Conservation (phyloP, 2,329 filamentous ascomycete genomes). For the Fusarium bactridioides region DNA sequence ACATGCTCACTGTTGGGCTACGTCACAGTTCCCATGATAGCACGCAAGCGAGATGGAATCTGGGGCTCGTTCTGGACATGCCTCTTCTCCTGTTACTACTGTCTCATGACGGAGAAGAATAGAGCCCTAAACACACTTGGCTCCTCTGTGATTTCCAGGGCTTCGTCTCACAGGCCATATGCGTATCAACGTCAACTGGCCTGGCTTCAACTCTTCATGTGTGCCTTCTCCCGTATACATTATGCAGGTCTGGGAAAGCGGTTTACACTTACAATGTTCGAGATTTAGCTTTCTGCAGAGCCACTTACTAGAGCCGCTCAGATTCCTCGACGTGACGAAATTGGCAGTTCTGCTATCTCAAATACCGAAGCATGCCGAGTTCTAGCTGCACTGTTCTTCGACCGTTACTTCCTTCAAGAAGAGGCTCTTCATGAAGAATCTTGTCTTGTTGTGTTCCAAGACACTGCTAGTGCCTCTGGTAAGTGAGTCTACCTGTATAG, state of each 20-base stretch:
- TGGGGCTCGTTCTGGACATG: not conserved
- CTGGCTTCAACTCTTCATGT: not conserved
- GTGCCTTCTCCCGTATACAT: not conserved
- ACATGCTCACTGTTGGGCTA: not conserved
- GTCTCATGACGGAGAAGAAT: too few species aligned
- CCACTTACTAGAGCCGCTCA: not conserved
- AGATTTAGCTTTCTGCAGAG: not conserved
- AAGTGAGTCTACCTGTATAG: too few species aligned
- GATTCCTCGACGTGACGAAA: not conserved
- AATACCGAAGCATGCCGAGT: not conserved
- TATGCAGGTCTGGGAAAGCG: not conserved
- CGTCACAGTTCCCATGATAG: constrained; percentile 14
- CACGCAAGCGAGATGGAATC: not conserved
- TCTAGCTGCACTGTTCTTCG: not conserved
- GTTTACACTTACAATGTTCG: not conserved
- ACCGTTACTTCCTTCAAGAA: constrained; percentile 7
- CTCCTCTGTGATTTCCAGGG: not conserved
- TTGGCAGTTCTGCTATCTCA: not conserved
- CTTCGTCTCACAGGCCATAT: not conserved
- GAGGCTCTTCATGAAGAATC: not conserved
- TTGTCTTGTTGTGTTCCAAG: constrained; percentile 8
- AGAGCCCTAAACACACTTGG: not conserved
- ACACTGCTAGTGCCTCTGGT: not conserved
- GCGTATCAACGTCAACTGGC: not conserved
- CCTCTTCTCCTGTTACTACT: not conserved